Percentiles rank a stretch among this genome's conserved stretches.
phyloP scores from a whole-genome alignment of 768 basidiomycete species.

The Mrakia gelida region DNA sequence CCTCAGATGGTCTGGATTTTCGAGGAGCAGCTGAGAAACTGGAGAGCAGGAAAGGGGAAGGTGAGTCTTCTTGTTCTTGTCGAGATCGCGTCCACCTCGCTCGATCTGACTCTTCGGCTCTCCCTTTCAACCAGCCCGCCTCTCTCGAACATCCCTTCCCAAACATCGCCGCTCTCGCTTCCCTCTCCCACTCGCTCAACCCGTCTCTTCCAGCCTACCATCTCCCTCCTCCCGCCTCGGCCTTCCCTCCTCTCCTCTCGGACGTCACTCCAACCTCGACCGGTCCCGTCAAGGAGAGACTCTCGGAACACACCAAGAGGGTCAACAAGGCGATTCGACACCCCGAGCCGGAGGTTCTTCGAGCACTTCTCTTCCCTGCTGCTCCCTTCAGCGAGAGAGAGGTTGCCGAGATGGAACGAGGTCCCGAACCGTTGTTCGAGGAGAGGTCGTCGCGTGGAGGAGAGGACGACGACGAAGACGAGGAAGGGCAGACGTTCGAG shows the following conservation, averaged over 20 bases:
- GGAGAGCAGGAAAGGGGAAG: slow-evolving; percentile 1
- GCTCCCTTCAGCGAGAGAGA: slow-evolving; percentile 9
- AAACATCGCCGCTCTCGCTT: background rate
- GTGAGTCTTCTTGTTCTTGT: background rate
- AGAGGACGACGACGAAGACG: background rate
- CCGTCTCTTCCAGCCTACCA: background rate
- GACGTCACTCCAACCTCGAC: background rate
- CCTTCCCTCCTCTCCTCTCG: background rate
- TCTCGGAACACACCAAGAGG: background rate
- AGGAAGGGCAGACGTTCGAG: background rate
- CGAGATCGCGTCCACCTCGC: too few species aligned
- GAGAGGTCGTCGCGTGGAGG: background rate
- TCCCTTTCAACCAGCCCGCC: background rate
- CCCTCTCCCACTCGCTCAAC: slow-evolving; percentile 8
- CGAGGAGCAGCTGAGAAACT: slow-evolving; percentile 18
- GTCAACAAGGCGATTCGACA: background rate
- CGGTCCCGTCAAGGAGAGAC: background rate
- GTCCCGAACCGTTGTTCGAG: too few species aligned
- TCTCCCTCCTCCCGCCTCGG: background rate
- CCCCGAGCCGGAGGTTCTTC: background rate
- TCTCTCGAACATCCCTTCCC: background rate
- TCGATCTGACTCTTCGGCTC: background rate
- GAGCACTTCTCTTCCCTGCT: slow-evolving; percentile 11
- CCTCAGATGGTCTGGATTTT: slow-evolving; percentile 24
- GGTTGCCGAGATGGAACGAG: background rate